Evolutionary conservation across 495 filamentous ascomycete genomes (phyloP).

Genomic region (Podospora comata): DNA sequence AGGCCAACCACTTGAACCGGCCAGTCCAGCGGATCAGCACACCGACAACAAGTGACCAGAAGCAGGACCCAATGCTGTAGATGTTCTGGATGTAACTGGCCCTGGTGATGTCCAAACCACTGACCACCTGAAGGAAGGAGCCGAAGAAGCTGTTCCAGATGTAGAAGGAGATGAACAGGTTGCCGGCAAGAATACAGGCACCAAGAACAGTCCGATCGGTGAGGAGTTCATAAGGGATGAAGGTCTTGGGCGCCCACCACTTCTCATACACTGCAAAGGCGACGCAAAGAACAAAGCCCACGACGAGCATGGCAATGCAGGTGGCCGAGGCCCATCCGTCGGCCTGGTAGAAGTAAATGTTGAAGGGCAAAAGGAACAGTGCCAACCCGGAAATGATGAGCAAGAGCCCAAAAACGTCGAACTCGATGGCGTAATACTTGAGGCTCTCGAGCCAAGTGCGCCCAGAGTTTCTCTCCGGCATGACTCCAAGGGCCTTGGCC

Average conservation of each 20-base stretch:
- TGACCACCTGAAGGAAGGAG: slow-evolving; percentile 71
- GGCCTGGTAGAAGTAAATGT: slow-evolving; percentile 44
- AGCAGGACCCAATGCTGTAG: slow-evolving; percentile 67
- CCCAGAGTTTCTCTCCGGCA: slow-evolving; percentile 43
- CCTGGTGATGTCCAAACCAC: slow-evolving; percentile 52
- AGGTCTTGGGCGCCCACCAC: slow-evolving; percentile 51
- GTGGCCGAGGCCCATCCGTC: slow-evolving; percentile 51
- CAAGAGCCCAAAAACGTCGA: slow-evolving; percentile 47
- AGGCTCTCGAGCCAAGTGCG: slow-evolving; percentile 49
- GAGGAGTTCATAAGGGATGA: slow-evolving; percentile 60
- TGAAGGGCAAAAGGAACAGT: slow-evolving; percentile 50
- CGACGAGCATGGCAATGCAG: slow-evolving; percentile 54
- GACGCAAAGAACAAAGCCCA: slow-evolving; percentile 49
- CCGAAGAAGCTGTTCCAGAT: slow-evolving; percentile 66
- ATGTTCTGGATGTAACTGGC: slow-evolving; percentile 64
- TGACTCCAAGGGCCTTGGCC: slow-evolving; percentile 53
- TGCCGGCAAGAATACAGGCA: slow-evolving; percentile 54
- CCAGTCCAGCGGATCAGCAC: slow-evolving; percentile 53
- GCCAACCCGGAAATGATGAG: slow-evolving; percentile 44
- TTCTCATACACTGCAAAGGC: slow-evolving; percentile 55
- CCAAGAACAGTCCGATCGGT: slow-evolving; percentile 63
- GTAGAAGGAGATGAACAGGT: slow-evolving; percentile 61
- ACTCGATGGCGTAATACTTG: slow-evolving; percentile 54
- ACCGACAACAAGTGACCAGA: slow-evolving; percentile 57
- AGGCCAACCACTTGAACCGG: slow-evolving; percentile 59